Evolutionary conservation across 371 early-diverging fungal species (phyloP), one percentile per base, ranked within the genome.

Genomic region (Phascolomyces articulosus): DNA sequence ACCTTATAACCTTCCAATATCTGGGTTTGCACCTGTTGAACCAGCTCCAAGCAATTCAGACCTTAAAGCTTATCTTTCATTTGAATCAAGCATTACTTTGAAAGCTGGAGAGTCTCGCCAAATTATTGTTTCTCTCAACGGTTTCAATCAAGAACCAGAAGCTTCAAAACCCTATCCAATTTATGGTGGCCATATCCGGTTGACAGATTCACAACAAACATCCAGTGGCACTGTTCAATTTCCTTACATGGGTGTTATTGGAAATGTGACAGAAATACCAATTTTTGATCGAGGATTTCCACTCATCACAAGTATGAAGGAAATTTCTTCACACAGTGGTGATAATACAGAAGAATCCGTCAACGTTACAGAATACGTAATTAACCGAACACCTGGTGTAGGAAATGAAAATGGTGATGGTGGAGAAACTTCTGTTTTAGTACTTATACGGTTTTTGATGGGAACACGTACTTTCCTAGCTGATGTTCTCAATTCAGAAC

Each of bases 191-290:
- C 76, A 63, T 41, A 55, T 82, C n/a, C 49, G 66, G 26, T 57
- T 81, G 20, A n/a, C 44, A 0, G 58, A 58, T 18, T 40, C 58
- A 54, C 53, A 65, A 15, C 28, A 48, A 23, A 56, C 58, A 13
- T 29, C 27, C 1, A 15, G 34, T 8, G 61, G 58, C 16, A 21
- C 73, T 10, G 70, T 81, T 53, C 74, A 74, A 24, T 62, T 88
- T 4, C 90, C 90, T 8, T 89, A 86, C 64, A 65, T 80, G 26
- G 90, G 88, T 27, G 54, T 86, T 28, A 70, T 73, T 58, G 88
- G 90, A 2, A 70, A 83, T 29, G 54, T 84, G n/a, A 40, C 58
- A 38, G 62, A 75, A 16, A 65, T 87, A 2, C 87, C 85, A 7
- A 81, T 86, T 18, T 77, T 87, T 64, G 83, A 60, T 15, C 10